phyloP scores from a whole-genome alignment of 768 basidiomycete genomes.

The Leccinum incarnatum region DNA sequence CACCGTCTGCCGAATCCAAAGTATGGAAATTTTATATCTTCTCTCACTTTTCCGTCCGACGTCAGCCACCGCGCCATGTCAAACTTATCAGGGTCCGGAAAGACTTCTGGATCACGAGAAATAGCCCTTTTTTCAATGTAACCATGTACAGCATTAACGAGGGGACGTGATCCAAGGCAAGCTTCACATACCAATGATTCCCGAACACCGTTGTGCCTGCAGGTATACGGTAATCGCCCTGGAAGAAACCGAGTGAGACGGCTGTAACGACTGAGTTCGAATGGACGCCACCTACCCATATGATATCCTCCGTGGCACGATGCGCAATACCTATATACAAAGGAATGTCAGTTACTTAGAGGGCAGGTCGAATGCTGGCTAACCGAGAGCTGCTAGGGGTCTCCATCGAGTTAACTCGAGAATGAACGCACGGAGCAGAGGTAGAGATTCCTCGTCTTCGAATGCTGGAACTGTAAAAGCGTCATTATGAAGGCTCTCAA shows the following conservation, averaged over 20 bases:
- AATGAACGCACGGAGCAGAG: constrained; percentile 34
- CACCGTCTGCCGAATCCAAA: constrained; percentile 51
- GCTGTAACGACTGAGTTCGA: background rate
- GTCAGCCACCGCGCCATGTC: constrained; percentile 34
- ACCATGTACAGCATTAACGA: background rate
- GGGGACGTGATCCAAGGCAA: background rate
- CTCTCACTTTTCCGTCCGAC: constrained; percentile 28
- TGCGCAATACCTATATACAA: constrained; percentile 8
- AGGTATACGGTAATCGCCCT: constrained; percentile 19
- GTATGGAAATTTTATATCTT: constrained; percentile 45
- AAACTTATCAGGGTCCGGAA: constrained; percentile 37
- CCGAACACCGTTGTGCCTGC: constrained; percentile 18
- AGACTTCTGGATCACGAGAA: constrained; percentile 37
- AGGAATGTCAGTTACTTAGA: too few species aligned
- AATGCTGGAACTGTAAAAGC: constrained; percentile 34
- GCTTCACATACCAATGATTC: constrained; percentile 15
- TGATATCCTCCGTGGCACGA: constrained; percentile 16
- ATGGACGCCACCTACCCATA: constrained; percentile 13
- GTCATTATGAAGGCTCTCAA: background rate
- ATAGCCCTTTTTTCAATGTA: constrained; percentile 26
- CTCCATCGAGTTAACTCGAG: constrained; percentile 36
- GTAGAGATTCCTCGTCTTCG: constrained; percentile 29
- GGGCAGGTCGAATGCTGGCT: background rate
- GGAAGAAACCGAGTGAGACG: background rate
- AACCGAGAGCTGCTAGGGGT: constrained; percentile 26